phyloP scores from a whole-genome alignment of 176 grass and related monocot species.

The Avena sativa region DNA sequence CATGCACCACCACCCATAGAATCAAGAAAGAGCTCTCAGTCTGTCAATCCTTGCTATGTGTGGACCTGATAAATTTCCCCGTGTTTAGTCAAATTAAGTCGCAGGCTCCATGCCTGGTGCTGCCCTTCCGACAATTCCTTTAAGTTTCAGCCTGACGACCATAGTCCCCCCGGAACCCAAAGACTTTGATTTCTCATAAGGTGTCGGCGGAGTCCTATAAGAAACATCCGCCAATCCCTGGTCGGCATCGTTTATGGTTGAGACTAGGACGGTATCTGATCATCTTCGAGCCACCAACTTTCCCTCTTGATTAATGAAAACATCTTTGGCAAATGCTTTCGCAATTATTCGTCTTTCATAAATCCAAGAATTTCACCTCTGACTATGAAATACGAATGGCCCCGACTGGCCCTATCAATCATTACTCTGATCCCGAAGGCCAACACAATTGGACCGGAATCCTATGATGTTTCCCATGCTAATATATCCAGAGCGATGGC shows the following conservation, averaged over 20 bases:
- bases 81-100: slow-evolving; percentile 56
- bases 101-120: slow-evolving; percentile 38
- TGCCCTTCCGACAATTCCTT: slow-evolving; percentile 42
- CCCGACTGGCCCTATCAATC: not conserved
- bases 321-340: slow-evolving; percentile 81
- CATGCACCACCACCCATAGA: slow-evolving; percentile 64
- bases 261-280: slow-evolving; percentile 78
- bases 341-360: slow-evolving; percentile 76
- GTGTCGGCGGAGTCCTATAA: slow-evolving; percentile 73
- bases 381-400: not conserved
- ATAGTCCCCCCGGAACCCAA: slow-evolving; percentile 54
- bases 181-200: slow-evolving; percentile 94
- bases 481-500: slow-evolving; percentile 51
- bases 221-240: slow-evolving; percentile 75
- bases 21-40: slow-evolving; percentile 65
- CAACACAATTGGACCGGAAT: not conserved
- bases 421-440: too few species aligned
- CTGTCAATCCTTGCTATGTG: slow-evolving; percentile 76
- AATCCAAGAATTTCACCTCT: slow-evolving; percentile 67
- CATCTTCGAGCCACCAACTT: slow-evolving; percentile 74
- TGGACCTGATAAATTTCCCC: slow-evolving; percentile 59
- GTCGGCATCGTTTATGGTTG: slow-evolving; percentile 77
- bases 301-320: slow-evolving; percentile 86
- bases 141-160: slow-evolving; percentile 47
- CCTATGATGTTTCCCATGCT: slow-evolving; percentile 59